A percentile compares a stretch with the other conserved stretches of the same genome.
These are phyloP conservation scores for Rhododendron molle DNA, from an alignment of 148 eudicot genomes.

Conservation along the genomic window DNA sequence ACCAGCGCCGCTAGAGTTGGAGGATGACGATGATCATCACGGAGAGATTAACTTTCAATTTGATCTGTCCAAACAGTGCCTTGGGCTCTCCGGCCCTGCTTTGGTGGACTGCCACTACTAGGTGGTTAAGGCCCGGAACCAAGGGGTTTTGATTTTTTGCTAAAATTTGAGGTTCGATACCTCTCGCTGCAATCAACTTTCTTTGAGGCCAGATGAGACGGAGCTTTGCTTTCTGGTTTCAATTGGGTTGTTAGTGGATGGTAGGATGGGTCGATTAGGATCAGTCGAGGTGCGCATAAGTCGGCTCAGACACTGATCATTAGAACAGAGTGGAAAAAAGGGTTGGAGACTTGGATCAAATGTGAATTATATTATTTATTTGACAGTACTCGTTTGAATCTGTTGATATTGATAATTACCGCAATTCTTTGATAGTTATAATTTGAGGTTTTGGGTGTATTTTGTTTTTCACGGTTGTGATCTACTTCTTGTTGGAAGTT, in stretches of 20 bases:
- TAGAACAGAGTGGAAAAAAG: background rate
- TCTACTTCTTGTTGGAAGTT: slow-evolving; percentile 17
- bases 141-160: too few species aligned
- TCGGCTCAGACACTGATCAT: background rate
- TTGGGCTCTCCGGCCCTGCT: slow-evolving; percentile 35
- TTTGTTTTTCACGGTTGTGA: slow-evolving; percentile 13
- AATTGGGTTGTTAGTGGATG: too few species aligned
- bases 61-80: slow-evolving; percentile 18
- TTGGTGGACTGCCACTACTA: slow-evolving; percentile 39
- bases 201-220: too few species aligned
- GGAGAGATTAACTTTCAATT: slow-evolving; percentile 7
- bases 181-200: too few species aligned
- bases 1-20: slow-evolving; percentile 56
- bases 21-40: slow-evolving; percentile 23
- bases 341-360: background rate
- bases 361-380: background rate
- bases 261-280: too few species aligned
- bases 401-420: background rate
- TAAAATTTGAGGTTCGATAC: too few species aligned
- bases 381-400: background rate
- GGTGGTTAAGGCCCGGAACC: background rate
- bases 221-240: too few species aligned
- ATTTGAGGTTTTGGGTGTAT: background rate
- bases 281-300: too few species aligned
- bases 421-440: background rate